phyloP scores from a whole-genome alignment of 2,329 filamentous ascomycete genomes.

The Claviceps maximensis region DNA sequence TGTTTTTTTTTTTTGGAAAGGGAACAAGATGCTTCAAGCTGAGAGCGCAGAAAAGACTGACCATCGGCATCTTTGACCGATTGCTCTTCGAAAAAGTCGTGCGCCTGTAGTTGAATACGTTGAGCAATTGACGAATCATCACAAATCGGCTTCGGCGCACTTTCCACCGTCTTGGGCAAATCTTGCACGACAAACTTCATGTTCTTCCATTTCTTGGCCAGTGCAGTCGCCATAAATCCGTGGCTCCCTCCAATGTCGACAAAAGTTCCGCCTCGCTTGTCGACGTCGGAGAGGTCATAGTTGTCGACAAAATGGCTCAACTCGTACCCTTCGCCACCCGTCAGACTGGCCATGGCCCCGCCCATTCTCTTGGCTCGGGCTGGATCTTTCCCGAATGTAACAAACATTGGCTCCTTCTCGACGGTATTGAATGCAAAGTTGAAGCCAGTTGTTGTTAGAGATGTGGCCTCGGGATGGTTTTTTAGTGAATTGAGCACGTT shows the following conservation, averaged over 20 bases:
- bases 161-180: constrained; percentile 32
- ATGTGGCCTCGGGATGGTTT: constrained; percentile 32
- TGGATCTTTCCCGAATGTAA: constrained; percentile 35
- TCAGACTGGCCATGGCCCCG: constrained; percentile 40
- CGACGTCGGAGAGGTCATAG: constrained; percentile 38
- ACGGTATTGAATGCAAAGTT: constrained; percentile 36
- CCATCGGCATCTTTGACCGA: constrained; percentile 38
- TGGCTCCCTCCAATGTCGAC: constrained; percentile 48
- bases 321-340: constrained; percentile 43
- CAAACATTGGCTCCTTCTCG: constrained; percentile 40
- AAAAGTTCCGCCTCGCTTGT: constrained; percentile 31
- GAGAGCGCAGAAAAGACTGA: constrained; percentile 8
- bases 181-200: constrained; percentile 45
- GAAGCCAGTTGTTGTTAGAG: constrained; percentile 36
- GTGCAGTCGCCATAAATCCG: constrained; percentile 41
- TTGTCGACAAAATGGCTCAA: constrained; percentile 37
- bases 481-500: constrained; percentile 32
- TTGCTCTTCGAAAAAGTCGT: constrained; percentile 47
- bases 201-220: constrained; percentile 36
- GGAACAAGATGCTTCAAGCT: neutral
- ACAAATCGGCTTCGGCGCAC: constrained; percentile 29
- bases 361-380: constrained; percentile 37
- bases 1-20: neutral
- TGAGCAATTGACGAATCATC: constrained; percentile 24
- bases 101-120: constrained; percentile 30